Base-by-base conservation (phyloP, 306 rosid species). In the Acacia acuminata region DNA sequence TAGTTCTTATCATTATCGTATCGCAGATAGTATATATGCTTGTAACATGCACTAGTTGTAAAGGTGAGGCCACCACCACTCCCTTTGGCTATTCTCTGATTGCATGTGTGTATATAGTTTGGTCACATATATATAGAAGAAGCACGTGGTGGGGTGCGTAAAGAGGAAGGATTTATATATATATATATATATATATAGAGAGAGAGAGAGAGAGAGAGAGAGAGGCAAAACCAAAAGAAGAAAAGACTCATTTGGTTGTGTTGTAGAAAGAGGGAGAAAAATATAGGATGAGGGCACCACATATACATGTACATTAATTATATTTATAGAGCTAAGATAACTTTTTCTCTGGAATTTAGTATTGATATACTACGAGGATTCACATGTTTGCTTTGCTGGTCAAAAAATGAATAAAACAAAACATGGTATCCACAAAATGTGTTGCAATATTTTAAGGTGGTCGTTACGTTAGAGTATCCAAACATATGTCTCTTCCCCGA, bases 101-200 rank as follows among this genome's bases (percentile, higher is more conserved):
- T 17, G 11, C 25, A n/a, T 56, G 24, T 20, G 25, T 20, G 4
- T 22, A 0, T 22, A 10, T 20, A n/a, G 32, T n/a, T 22, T n/a
- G 32, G 30, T 60, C 17, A 25, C 13, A 25, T 4, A 27, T 1
- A 50, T 63, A 79, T 78, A 45, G 51, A 42, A 20, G 64, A 3
- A 69, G 85, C 97, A 90, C 91, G 93, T 86, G 94, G 77, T 58
- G 8, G 78, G 84, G 87, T 50, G 81, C 87, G 84, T 85, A 85
- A 84, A 68, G 86, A 79, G 80, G 85, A 89, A 89, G 93, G 61
- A 20, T 9, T 8, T 20, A 19, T 47, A 47, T 47, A 36, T 36
- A 36, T 34, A 20, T n/a, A n/a, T 27, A n/a, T n/a, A n/a, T n/a
- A n/a, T n/a, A n/a, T n/a, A n/a, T n/a, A n/a, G n/a, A n/a, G n/a